Base-by-base conservation (phyloP, 768 basidiomycete genomes). In the Xerocomellus amylosporus region DNA sequence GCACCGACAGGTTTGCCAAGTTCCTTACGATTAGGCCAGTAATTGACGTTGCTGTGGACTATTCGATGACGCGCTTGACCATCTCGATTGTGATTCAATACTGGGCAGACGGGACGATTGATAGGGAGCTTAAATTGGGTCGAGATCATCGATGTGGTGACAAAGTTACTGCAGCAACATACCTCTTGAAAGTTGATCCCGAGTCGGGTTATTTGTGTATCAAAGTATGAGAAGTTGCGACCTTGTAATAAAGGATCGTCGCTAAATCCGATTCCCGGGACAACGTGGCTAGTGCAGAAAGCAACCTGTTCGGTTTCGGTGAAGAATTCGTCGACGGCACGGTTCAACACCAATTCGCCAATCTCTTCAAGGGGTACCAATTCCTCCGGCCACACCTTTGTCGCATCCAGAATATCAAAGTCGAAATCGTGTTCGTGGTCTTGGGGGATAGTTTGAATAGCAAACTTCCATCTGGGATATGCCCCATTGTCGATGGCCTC, bases 301-400 rank as follows among this genome's bases (percentile, higher is more conserved):
- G 92, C 93, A 49, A 86, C 86, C 71, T 93, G 92, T 71, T 96
- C 93, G 7, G 84, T 84, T 73, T 95, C 91, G 12, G 90, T 73
- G 73, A 94, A 94, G 74, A 81, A 94, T 62, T 90, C 88, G 49
- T 87, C 81, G 24, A 86, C 84, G 0, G 71, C 76, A 22, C 81
- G 75, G 61, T 88, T 75, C 33, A 89, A 68, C 2, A 84, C 79
- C 61, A 95, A 71, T 67, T 88, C 87, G 34, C 92, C 93, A 46
- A 95, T 86, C 58, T 81, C 75, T 60, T 87, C 76, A 14, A 94
- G 74, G 0, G 93, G 91, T 0, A 93, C 84, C 4, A 86, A 68
- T 51, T 92, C 88, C 67, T 92, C 84, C 0, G 91, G 90, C 83
- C 90, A 90, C 39, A 93, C 64, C 72, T 94, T 94, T 17, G 92